Evolutionary conservation across 1,139 yeast genomes (phyloP).

Genomic region (Geotrichum macrosporum): DNA sequence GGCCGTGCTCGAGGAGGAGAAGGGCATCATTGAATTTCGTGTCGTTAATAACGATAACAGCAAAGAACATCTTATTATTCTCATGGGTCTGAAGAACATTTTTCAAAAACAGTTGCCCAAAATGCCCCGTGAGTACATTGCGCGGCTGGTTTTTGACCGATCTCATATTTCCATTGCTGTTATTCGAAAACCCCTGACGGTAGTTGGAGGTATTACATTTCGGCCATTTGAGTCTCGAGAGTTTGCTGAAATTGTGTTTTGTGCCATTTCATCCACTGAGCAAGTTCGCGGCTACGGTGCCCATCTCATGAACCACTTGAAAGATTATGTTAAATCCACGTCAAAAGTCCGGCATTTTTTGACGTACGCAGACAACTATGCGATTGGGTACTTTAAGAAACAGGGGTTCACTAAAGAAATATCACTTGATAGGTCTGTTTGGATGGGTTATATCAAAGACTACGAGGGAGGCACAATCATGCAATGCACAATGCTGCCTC

Average conservation of each 20-base stretch:
- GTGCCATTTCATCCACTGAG: conserved; percentile 95
- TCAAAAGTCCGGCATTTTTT: conserved; percentile 81
- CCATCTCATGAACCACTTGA: conserved; percentile 93
- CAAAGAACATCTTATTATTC: conserved; percentile 78
- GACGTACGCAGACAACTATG: conserved; percentile 97
- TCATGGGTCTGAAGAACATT: conserved; percentile 91
- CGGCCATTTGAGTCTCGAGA: conserved; percentile 85
- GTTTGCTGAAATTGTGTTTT: conserved; percentile 96
- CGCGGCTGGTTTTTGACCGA: conserved; percentile 88
- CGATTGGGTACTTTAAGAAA: conserved; percentile 95
- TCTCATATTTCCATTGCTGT: conserved; percentile 95
- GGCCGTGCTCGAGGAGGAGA: conserved; percentile 87
- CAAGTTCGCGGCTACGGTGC: conserved; percentile 99
- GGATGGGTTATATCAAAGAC: conserved; percentile 99
- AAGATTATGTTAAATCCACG: conserved; percentile 79
- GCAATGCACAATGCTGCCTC: conserved; percentile 95
- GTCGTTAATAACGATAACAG: conserved; percentile 94
- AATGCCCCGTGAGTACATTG: conserved; percentile 97
- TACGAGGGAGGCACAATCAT: conserved; percentile 98
- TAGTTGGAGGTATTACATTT: conserved; percentile 96
- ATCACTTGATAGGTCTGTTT: conserved; percentile 71
- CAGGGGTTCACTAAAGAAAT: conserved; percentile 97
- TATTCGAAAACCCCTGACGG: conserved; percentile 85
- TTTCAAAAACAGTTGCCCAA: conserved; percentile 96
- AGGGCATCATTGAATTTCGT: conserved; percentile 86